Base-by-base conservation (phyloP, 108 stramenopile species). In the Fragilariopsis cylindrus region DNA sequence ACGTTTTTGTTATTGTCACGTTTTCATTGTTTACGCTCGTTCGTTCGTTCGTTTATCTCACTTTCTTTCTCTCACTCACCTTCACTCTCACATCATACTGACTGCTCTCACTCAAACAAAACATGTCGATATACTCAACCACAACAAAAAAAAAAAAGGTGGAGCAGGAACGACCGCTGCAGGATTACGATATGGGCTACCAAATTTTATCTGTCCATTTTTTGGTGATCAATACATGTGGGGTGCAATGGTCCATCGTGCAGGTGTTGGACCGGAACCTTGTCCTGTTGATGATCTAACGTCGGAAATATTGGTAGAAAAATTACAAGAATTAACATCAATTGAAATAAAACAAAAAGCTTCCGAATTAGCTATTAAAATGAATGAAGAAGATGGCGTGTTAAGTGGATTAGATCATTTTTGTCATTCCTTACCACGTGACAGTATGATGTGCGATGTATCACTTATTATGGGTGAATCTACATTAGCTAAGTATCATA, bases 141-240 rank as follows among this genome's bases (percentile, higher is more conserved):
- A 30, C 0, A 19, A 19, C 19, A 19, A 19, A 19, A 19, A 0
- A 19, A 19, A 19, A 19, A 0, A 19, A 30, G 30, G 92, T 19
- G 94, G 94, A 42, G 94, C 94, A 5, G 94, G 94, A 44, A 95
- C 94, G 39, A 88, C 86, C 1, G 89, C 91, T 8, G 87, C 89
- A 2, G 94, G 89, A 11, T 68, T 95, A 15, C 76, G 87, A 6
- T 81, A 84, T 65, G 87, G 86, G 5, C 69, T 86, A 11, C 94
- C 94, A 5, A 88, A 87, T 12, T 69, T 95, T 18, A 80, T 95
- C 30, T 87, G 90, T 69, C 94, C 94, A 4, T 89, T 95, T 65
- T 91, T 91, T 82, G 90, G 78, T 15, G 90, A 91, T 73, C 90
- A 91, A 71, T 85, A 74, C 78, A 88, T 91, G 86, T 91, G 90